These are phyloP conservation scores for Sonneratia caseolaris DNA, from an alignment of 345 rosid genomes.

Conservation along the genomic window DNA sequence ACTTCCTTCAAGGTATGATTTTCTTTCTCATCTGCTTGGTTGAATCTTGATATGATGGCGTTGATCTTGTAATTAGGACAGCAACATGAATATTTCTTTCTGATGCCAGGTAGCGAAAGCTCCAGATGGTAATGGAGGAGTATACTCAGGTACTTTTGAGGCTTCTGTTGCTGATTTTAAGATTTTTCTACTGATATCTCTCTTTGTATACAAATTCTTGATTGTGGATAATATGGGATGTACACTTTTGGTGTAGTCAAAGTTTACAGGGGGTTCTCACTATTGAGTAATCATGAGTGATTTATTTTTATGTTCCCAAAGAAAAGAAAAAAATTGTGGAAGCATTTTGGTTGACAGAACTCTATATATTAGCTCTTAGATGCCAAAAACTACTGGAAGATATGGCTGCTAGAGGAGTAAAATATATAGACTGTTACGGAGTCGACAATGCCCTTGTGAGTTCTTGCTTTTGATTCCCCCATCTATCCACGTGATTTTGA, in stretches of 20 bases:
- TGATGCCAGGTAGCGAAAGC: conserved; percentile 76
- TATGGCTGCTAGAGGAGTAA: conserved; percentile 77
- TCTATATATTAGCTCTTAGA: conserved; percentile 47
- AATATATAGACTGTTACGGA: conserved; percentile 86
- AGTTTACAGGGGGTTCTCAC: too few species aligned
- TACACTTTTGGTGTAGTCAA: too few species aligned
- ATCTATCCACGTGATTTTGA: neutral
- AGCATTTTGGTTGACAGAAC: neutral
- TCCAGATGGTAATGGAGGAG: conserved; percentile 98
- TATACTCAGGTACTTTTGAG: conserved; percentile 53
- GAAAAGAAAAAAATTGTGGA: neutral
- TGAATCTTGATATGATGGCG: neutral
- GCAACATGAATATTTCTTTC: neutral
- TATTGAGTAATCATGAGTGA: too few species aligned
- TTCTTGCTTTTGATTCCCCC: conserved; percentile 6
- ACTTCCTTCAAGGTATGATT: conserved; percentile 62
- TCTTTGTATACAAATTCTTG: neutral
- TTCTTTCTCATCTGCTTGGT: neutral
- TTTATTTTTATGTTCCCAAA: too few species aligned
- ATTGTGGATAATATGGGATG: neutral
- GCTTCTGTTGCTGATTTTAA: neutral
- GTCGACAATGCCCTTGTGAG: conserved; percentile 90
- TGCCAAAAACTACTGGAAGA: conserved; percentile 73
- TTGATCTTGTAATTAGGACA: neutral
- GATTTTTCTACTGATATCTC: too few species aligned